phyloP scores from a whole-genome alignment of 2,329 filamentous ascomycete genomes.

The Paraphoma chrysanthemicola region DNA sequence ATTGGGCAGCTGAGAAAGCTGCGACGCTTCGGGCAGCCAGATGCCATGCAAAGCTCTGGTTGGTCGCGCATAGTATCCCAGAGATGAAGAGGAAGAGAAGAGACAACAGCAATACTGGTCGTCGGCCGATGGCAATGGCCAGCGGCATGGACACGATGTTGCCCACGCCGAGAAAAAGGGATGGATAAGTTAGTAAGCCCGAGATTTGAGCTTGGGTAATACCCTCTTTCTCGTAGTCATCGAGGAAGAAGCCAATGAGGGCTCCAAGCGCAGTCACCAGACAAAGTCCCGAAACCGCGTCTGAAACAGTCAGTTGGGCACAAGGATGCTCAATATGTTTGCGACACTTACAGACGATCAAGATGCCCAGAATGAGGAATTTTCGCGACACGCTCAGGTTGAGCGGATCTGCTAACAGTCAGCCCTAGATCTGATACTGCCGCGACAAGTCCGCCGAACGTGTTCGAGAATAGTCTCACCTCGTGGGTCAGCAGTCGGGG shows the following conservation, averaged over 20 bases:
- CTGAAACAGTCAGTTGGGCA: background rate
- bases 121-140: conserved; percentile 13
- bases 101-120: conserved; percentile 14
- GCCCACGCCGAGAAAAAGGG: conserved; percentile 16
- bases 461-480: background rate
- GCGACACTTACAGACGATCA: conserved; percentile 8
- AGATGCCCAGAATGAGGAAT: conserved; percentile 7
- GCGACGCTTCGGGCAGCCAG: conserved; percentile 7
- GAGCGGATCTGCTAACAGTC: conserved; percentile 6
- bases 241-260: conserved; percentile 9
- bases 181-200: conserved; percentile 16
- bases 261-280: conserved; percentile 11
- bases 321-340: background rate
- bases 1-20: conserved; percentile 10
- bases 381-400: conserved; percentile 8
- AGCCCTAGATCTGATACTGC: background rate
- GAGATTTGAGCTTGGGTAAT: conserved; percentile 11
- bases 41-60: conserved; percentile 10
- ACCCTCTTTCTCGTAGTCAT: conserved; percentile 9
- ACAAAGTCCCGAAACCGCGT: conserved; percentile 8
- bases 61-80: conserved; percentile 11
- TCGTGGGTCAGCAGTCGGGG: too few species aligned
- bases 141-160: conserved; percentile 19
- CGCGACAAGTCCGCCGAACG: background rate
- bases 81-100: conserved; percentile 10